Conservation (phyloP, 2,329 filamentous ascomycete genomes). For the Tolypocladium guangdongense region DNA sequence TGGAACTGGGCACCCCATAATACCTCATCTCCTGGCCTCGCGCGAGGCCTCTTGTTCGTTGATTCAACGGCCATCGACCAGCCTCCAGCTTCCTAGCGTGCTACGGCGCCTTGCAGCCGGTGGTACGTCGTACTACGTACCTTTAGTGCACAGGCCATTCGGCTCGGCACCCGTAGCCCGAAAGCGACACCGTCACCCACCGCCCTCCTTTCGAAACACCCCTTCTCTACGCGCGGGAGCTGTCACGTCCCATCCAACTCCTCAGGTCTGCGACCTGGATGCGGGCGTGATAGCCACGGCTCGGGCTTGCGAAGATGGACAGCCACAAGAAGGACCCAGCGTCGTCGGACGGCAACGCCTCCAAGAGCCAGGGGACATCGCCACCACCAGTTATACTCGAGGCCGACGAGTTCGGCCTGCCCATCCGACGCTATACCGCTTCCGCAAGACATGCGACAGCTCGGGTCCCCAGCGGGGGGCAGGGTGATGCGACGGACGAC, state of each 20-base stretch:
- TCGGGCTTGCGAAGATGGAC: conserved; percentile 7
- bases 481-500: neutral
- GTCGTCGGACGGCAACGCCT: conserved; percentile 9
- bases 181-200: neutral
- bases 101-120: neutral
- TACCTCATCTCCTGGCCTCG: neutral
- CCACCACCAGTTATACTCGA: conserved; percentile 28
- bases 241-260: conserved; percentile 12
- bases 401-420: conserved; percentile 62
- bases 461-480: conserved; percentile 3
- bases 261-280: conserved; percentile 12
- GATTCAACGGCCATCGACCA: neutral
- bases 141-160: neutral
- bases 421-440: conserved; percentile 40
- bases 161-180: neutral
- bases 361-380: conserved; percentile 5
- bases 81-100: neutral
- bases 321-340: conserved; percentile 13
- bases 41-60: neutral
- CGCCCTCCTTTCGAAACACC: conserved; percentile 3
- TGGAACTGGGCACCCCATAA: neutral
- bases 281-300: conserved; percentile 11
- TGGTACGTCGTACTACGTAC: neutral
- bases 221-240: neutral
- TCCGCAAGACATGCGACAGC: conserved; percentile 12